Percentiles rank a stretch among this genome's conserved stretches.
Evolutionary conservation across 768 basidiomycete genomes (phyloP).

Genomic region (Calocybe indica): DNA sequence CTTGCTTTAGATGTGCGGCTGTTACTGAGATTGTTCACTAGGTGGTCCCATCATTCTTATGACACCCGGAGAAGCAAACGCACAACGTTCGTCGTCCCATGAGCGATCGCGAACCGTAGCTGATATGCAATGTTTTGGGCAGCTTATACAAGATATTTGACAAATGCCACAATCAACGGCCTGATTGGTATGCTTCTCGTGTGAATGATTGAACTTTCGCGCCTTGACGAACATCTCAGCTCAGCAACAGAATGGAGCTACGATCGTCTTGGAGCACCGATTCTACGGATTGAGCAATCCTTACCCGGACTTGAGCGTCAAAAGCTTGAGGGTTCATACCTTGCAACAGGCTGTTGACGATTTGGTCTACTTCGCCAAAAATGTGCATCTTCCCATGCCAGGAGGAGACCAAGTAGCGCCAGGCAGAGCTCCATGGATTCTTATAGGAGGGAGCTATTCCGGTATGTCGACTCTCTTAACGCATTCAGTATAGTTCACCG

Average conservation of each 20-base stretch:
- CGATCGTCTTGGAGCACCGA: constrained; percentile 64
- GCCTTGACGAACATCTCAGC: constrained; percentile 24
- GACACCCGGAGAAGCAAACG: constrained; percentile 64
- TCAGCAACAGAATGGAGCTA: constrained; percentile 57
- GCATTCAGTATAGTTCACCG: not conserved
- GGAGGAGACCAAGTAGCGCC: constrained; percentile 58
- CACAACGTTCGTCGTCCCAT: constrained; percentile 24
- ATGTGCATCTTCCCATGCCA: constrained; percentile 61
- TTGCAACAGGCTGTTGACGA: constrained; percentile 75
- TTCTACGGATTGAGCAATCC: constrained; percentile 79
- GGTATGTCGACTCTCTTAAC: constrained; percentile 18
- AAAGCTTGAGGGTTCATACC: constrained; percentile 55
- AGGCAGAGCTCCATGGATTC: constrained; percentile 42
- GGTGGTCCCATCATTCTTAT: constrained; percentile 58
- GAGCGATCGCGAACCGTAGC: too few relatives aligned
- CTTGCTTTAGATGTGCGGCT: not conserved
- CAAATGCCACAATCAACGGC: constrained; percentile 59
- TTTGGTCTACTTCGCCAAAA: constrained; percentile 63
- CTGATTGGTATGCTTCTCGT: constrained; percentile 31
- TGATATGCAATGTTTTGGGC: too few relatives aligned
- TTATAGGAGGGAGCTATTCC: constrained; percentile 46
- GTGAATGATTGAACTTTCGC: not conserved
- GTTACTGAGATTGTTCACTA: constrained; percentile 7
- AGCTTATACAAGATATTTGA: constrained; percentile 52
- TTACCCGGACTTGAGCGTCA: constrained; percentile 47